phyloP scores from a whole-genome alignment of 2,329 filamentous ascomycete genomes.

The Claviceps africana region DNA sequence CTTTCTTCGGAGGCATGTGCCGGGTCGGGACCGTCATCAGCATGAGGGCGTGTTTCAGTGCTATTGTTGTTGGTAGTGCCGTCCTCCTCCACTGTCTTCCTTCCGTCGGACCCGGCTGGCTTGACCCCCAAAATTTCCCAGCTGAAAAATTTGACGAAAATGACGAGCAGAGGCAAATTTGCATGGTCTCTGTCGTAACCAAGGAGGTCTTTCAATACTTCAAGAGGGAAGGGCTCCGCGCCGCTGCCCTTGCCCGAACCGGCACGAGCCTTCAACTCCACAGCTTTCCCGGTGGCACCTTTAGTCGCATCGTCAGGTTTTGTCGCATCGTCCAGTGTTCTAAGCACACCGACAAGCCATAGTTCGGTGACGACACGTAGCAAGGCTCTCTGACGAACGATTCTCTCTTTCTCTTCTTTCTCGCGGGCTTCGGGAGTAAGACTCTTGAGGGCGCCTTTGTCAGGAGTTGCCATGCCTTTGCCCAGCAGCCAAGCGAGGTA shows the following conservation, averaged over 20 bases:
- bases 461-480: conserved; percentile 79
- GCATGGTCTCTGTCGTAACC: conserved; percentile 85
- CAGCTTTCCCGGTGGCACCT: conserved; percentile 48
- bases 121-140: conserved; percentile 89
- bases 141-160: conserved; percentile 90
- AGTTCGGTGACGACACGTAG: conserved; percentile 86
- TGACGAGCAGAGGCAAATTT: conserved; percentile 80
- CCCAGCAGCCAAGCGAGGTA: conserved; percentile 87
- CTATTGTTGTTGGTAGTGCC: conserved; percentile 39
- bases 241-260: conserved; percentile 43
- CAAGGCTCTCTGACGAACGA: conserved; percentile 72
- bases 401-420: conserved; percentile 87
- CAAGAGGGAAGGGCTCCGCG: conserved; percentile 84
- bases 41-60: conserved; percentile 27
- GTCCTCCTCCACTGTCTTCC: conserved; percentile 73
- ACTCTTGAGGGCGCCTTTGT: conserved; percentile 68
- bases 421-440: conserved; percentile 72
- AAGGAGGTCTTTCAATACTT: conserved; percentile 93
- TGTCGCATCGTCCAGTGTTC: conserved; percentile 58
- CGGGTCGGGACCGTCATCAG: conserved; percentile 32
- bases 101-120: conserved; percentile 55
- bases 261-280: conserved; percentile 41
- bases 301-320: conserved; percentile 50
- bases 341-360: conserved; percentile 81
- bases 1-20: conserved; percentile 48